These are phyloP conservation scores for Smithsoniella earleae DNA, from an alignment of 163 green algal genomes.

Conservation along the genomic window DNA sequence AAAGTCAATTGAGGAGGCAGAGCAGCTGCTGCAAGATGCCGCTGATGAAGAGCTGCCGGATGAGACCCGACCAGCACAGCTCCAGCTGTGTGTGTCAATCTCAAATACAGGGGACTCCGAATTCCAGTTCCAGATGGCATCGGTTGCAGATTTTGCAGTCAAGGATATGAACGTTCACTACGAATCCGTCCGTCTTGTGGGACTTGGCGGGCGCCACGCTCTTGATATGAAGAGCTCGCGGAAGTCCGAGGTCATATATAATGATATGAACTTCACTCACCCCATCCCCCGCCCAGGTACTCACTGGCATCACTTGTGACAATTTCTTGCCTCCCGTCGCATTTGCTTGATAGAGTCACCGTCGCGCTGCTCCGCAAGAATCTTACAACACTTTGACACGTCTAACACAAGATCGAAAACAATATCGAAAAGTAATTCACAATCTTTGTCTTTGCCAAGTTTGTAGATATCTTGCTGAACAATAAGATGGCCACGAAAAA, in stretches of 20 bases:
- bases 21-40: background rate
- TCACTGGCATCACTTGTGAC: background rate
- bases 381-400: no score
- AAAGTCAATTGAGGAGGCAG: no score
- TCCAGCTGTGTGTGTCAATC: constrained; percentile 24
- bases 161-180: constrained; percentile 20
- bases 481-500: no score
- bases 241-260: constrained; percentile 26
- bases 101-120: constrained; percentile 13
- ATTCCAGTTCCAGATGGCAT: constrained; percentile 13
- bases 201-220: background rate
- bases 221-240: constrained; percentile 10
- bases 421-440: no score
- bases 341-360: no score
- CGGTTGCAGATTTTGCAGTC: constrained; percentile 25
- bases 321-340: no score
- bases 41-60: background rate
- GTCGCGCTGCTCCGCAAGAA: no score
- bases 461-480: no score
- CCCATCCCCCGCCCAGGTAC: constrained; percentile 17
- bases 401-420: no score
- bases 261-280: constrained; percentile 20
- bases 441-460: no score
- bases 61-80: background rate
- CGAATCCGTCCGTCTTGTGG: constrained; percentile 19